Conservation (phyloP, 2,329 filamentous ascomycete species). For the Pestalotiopsis sp. region DNA sequence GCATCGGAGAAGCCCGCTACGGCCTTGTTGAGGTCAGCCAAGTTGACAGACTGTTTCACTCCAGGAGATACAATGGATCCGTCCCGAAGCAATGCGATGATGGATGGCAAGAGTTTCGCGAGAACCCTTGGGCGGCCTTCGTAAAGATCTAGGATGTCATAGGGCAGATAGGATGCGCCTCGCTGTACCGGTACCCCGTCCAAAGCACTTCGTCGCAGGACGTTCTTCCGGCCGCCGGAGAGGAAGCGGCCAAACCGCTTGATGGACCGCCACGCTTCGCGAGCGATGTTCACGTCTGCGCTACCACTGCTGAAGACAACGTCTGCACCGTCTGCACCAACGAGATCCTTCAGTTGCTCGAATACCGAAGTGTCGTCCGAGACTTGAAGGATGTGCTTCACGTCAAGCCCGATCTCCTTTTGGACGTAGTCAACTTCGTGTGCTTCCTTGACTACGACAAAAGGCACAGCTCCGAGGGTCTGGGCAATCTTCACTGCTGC, state of each 20-base stretch:
- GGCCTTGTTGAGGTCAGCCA: conserved; percentile 20
- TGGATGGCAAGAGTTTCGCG: conserved; percentile 16
- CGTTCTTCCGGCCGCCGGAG: conserved; percentile 24
- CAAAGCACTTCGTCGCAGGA: conserved; percentile 20
- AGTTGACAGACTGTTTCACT: conserved; percentile 10
- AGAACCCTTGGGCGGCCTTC: conserved; percentile 19
- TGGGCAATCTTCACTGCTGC: conserved; percentile 19
- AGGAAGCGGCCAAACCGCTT: conserved; percentile 24
- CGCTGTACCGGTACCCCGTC: conserved; percentile 24
- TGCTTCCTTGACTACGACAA: conserved; percentile 17
- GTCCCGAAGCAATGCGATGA: conserved; percentile 14
- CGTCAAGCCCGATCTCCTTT: conserved; percentile 14
- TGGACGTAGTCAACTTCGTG: conserved; percentile 18
- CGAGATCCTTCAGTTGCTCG: no score
- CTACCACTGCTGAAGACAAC: conserved; percentile 21
- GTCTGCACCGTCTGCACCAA: conserved; percentile 17
- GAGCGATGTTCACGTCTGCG: conserved; percentile 2
- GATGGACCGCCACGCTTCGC: conserved; percentile 24
- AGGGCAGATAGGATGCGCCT: conserved; percentile 26
- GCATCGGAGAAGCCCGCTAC: conserved; percentile 21
- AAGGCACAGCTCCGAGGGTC: conserved; percentile 19
- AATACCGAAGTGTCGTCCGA: neutral
- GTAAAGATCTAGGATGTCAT: conserved; percentile 25
- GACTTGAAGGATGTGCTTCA: conserved; percentile 14
- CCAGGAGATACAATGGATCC: conserved; percentile 15